Base-by-base conservation (phyloP, 176 grass and related monocot species). In the Tillandsia fasciculata region DNA sequence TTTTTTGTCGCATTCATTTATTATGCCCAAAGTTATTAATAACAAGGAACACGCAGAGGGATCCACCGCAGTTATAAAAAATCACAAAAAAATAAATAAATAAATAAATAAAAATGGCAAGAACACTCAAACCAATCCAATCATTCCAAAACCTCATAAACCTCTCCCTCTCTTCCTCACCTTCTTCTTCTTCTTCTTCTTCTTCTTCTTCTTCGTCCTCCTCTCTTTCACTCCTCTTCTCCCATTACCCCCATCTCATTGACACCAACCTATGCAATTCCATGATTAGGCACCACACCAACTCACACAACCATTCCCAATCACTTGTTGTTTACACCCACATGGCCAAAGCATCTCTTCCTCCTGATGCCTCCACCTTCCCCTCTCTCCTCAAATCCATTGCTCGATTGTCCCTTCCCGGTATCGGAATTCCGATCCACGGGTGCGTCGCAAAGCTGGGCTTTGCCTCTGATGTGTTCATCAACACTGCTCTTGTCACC, bases 301-400 rank as follows among this genome's bases (percentile, higher is more conserved):
- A 28, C 11, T 77, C 74, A 48, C 57, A 50, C 52, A 1, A 10
- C 64, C 52, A 50, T 65, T 52, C 24, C n/a, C 52, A 14, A 2
- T 61, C 74, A 7, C 15, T 77, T n/a, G 28, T 77, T 1, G 51
- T 77, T 33, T 77, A 58, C 65, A 17, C 52, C 65, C 8, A 27
- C 65, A 77, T 77, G 74, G 28, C 53, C 51, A 57, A 27, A 50
- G 11, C 42, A 9, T 22, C 65, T 65, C 11, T 77, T 29, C 20
- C 51, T 8, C 74, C 74, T 12, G 74, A 77, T 53, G n/a, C 50
- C 27, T 48, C 47, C 52, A 77, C 74, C 17, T 77, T 77, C 74
- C 74, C 74, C 8, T 17, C 74, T 15, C 74, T 77, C 12, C 8
- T 77, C 74, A 77, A 77, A 15, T 77, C 74, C 29, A 11, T 59